phyloP scores from a whole-genome alignment of 345 rosid genomes.

The Arabidopsis suecica region DNA sequence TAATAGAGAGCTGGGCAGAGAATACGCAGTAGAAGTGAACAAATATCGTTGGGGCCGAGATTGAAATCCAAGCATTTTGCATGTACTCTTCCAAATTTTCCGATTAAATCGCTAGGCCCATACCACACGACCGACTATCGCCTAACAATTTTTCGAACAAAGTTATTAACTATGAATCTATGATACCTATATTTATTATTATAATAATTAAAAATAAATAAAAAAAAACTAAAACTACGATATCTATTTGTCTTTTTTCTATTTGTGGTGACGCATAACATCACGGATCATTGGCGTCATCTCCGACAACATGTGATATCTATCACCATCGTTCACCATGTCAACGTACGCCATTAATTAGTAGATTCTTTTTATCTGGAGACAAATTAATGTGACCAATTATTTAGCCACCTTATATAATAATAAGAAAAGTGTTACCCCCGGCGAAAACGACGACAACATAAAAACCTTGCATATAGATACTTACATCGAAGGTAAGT shows the following conservation, averaged over 20 bases:
- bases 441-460: not conserved
- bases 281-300: not conserved
- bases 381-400: not conserved
- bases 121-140: too few species aligned
- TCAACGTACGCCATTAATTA: not conserved
- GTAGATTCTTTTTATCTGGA: not conserved
- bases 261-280: not conserved
- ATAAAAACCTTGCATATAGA: not conserved
- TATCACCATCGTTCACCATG: not conserved
- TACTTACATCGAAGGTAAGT: not conserved
- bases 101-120: too few species aligned
- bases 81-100: constrained; percentile 46
- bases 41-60: constrained; percentile 21
- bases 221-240: too few species aligned
- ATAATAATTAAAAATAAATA: too few species aligned
- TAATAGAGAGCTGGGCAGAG: constrained; percentile 31
- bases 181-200: too few species aligned
- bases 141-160: too few species aligned
- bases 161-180: too few species aligned
- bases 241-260: too few species aligned
- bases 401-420: too few species aligned
- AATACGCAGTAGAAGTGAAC: constrained; percentile 34
- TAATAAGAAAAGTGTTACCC: not conserved
- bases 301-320: not conserved
- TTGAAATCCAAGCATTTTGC: constrained; percentile 48